Evolutionary conservation across 345 rosid genomes (phyloP), one percentile per base, ranked within the genome.

Genomic region (Salix koriyanagi): DNA sequence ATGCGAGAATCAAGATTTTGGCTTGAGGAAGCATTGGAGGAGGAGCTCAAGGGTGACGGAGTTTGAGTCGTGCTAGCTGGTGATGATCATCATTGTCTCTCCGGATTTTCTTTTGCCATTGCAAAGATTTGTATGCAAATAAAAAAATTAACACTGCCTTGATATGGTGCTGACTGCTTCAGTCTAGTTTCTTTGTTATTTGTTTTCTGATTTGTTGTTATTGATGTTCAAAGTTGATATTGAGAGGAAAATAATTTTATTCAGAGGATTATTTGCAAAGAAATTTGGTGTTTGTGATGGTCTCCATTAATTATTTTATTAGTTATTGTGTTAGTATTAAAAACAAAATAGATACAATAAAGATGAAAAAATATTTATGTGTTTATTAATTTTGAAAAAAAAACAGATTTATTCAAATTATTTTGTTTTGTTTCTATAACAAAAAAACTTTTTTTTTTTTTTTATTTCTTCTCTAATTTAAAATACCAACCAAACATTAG

Each of bases 1-100:
- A 93, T 93, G 97, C 90, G 87, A 42, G 94, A 92, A 64, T 93
- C 97, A 16, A 78, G 79, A 72, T 85, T 78, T 72, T 77, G 87
- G 61, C 62, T 93, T 34, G 91, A 88, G 32, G 96, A 93, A 50
- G 96, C 92, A 69, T 86, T 93, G 16, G 72, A 80, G 6, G 82
- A 85, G 54, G 94, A 89, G 54, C 81, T 90, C 73, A 72, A 66
- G 8, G 70, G 73, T 69, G 79, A 19, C 54, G 62, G 62, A n/a
- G 11, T 58, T 58, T 58, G 62, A 58, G 62, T 1, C 28, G 0
- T 58, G 62, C 62, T 58, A 9, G 62, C 62, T 9, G 62, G 28
- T n/a, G 62, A n/a, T 58, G 16, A 46, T 46, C 50, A 14, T 44
- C 50, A 46, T 46, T 12, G 26, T n/a, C 14, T 58, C 25, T 9